These are phyloP conservation scores for Candida glaebosa DNA, from an alignment of 805 yeast species.

Conservation along the genomic window DNA sequence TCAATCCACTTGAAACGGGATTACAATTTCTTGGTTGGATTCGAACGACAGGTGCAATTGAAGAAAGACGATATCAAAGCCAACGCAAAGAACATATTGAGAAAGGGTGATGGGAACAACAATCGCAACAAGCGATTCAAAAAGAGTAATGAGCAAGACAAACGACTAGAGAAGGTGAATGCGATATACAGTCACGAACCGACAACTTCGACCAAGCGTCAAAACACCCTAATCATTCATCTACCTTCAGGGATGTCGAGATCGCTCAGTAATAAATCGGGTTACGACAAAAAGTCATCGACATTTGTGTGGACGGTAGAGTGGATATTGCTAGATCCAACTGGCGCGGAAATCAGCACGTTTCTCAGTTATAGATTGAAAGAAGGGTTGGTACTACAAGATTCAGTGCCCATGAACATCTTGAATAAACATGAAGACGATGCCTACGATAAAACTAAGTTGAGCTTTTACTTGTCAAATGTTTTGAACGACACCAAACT, in stretches of 20 bases:
- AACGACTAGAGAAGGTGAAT: constrained; percentile 19
- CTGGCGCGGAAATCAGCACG: constrained; percentile 22
- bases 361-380: constrained; percentile 43
- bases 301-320: constrained; percentile 78
- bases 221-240: constrained; percentile 63
- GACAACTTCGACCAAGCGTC: constrained; percentile 34
- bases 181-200: constrained; percentile 25
- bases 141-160: constrained; percentile 19
- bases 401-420: constrained; percentile 40
- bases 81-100: constrained; percentile 42
- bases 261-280: constrained; percentile 58
- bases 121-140: constrained; percentile 19
- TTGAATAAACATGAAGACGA: constrained; percentile 15
- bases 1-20: constrained; percentile 68
- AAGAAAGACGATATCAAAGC: constrained; percentile 49
- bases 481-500: constrained; percentile 16
- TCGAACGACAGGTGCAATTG: constrained; percentile 59
- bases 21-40: constrained; percentile 63
- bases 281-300: constrained; percentile 61
- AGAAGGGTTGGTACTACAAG: constrained; percentile 32
- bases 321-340: constrained; percentile 48
- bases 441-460: constrained; percentile 21
- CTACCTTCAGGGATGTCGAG: constrained; percentile 77
- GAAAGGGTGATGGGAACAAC: constrained; percentile 12
- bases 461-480: constrained; percentile 31